These are phyloP conservation scores for Penicillium parvum DNA, from an alignment of 495 filamentous ascomycete species.

Conservation along the genomic window DNA sequence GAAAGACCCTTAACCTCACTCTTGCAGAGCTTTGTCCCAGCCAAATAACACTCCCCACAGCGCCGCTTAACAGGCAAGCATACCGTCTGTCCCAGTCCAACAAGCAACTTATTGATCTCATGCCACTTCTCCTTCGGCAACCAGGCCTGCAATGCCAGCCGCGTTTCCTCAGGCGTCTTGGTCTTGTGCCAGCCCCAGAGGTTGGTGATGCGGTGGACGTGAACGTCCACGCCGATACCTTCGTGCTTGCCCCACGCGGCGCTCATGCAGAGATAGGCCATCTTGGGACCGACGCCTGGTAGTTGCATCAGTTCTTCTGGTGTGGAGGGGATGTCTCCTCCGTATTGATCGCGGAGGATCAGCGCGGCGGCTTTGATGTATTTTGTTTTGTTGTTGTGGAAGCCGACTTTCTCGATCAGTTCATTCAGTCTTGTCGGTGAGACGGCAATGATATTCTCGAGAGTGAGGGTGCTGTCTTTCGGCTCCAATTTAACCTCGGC, in stretches of 20 bases:
- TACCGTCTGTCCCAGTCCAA: slow-evolving; percentile 85
- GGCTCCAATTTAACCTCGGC: slow-evolving; percentile 20
- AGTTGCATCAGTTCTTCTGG: slow-evolving; percentile 72
- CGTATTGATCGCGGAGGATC: slow-evolving; percentile 64
- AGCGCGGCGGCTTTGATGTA: slow-evolving; percentile 77
- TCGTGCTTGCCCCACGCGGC: slow-evolving; percentile 59
- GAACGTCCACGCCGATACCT: slow-evolving; percentile 64
- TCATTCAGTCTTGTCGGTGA: slow-evolving; percentile 66
- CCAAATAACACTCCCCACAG: slow-evolving; percentile 80
- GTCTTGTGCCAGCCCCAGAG: slow-evolving; percentile 92
- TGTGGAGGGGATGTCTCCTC: slow-evolving; percentile 78
- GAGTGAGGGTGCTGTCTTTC: slow-evolving; percentile 55
- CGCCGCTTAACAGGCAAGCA: slow-evolving; percentile 75
- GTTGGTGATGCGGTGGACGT: slow-evolving; percentile 88
- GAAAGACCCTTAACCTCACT: slow-evolving; percentile 49
- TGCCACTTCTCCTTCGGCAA: slow-evolving; percentile 85
- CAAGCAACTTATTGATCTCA: slow-evolving; percentile 89
- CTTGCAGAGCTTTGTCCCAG: slow-evolving; percentile 68
- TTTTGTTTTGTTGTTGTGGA: slow-evolving; percentile 93
- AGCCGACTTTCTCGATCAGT: slow-evolving; percentile 80
- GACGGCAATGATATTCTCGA: slow-evolving; percentile 75
- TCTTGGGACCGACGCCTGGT: slow-evolving; percentile 94
- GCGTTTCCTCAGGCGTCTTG: slow-evolving; percentile 80
- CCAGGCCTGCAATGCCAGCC: slow-evolving; percentile 74
- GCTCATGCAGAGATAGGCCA: slow-evolving; percentile 89